phyloP scores from a whole-genome alignment of 805 yeast species.

The Candida verbasci region DNA sequence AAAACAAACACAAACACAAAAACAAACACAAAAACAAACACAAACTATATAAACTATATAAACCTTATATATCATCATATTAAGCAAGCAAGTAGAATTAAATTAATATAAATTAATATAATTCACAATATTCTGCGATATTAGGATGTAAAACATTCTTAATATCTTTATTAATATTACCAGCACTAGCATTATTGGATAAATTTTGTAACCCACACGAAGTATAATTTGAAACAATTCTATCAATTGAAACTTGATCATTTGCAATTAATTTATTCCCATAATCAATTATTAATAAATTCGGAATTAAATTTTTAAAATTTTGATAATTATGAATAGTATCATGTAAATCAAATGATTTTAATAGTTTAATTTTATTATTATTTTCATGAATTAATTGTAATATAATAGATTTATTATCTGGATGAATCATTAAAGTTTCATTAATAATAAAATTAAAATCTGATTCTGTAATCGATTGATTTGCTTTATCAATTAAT shows the following conservation, averaged over 20 bases:
- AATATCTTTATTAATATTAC: too few species aligned
- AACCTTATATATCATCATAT: too few species aligned
- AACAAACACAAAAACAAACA: too few species aligned
- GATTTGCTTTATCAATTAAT: constrained; percentile 5
- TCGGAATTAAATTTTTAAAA: constrained; percentile 1
- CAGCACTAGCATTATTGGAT: constrained; percentile 42
- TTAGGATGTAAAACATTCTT: too few species aligned
- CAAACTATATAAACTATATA: too few species aligned
- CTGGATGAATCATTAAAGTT: constrained; percentile 32
- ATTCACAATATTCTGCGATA: too few species aligned
- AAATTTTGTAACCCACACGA: constrained; percentile 24
- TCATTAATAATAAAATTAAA: constrained; percentile 22
- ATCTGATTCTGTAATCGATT: constrained; percentile 12
- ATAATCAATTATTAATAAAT: constrained; percentile 30
- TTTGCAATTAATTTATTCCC: constrained; percentile 36
- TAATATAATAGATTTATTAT: constrained; percentile 22
- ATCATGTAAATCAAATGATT: constrained; percentile 11
- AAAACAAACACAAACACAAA: too few species aligned
- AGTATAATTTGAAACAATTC: constrained; percentile 37
- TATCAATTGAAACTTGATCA: constrained; percentile 32
- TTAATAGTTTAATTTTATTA: constrained; percentile 5
- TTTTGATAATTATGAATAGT: constrained; percentile 10
- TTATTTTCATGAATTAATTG: constrained; percentile 10
- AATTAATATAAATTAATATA: too few species aligned
- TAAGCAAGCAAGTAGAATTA: too few species aligned